These are phyloP conservation scores for Tothia fuscella DNA, from an alignment of 2,329 filamentous ascomycete species.

Conservation along the genomic window DNA sequence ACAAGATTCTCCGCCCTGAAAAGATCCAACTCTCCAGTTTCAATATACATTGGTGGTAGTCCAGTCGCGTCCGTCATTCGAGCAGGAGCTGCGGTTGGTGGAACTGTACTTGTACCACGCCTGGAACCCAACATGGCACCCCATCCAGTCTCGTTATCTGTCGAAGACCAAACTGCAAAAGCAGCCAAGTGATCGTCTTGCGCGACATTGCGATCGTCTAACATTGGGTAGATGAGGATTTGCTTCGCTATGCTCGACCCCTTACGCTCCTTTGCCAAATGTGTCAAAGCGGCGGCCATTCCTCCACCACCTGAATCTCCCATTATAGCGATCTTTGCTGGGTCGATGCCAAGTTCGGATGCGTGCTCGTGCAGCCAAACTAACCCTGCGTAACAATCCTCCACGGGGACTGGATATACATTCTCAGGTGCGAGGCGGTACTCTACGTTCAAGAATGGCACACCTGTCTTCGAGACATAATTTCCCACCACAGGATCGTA, in stretches of 20 bases:
- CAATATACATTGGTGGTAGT: slow-evolving; percentile 34
- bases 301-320: slow-evolving; percentile 35
- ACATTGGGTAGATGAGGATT: slow-evolving; percentile 36
- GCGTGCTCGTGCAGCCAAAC: slow-evolving; percentile 28
- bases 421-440: slow-evolving; percentile 35
- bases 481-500: slow-evolving; percentile 17
- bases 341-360: slow-evolving; percentile 30
- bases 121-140: slow-evolving; percentile 27
- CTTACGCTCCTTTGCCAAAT: slow-evolving; percentile 26
- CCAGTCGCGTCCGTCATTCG: slow-evolving; percentile 25
- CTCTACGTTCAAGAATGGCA: slow-evolving; percentile 28
- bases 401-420: slow-evolving; percentile 23
- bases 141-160: slow-evolving; percentile 32
- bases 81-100: slow-evolving; percentile 26
- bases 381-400: slow-evolving; percentile 31
- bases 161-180: slow-evolving; percentile 25
- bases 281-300: slow-evolving; percentile 27
- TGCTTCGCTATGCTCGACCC: slow-evolving; percentile 26
- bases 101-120: slow-evolving; percentile 23
- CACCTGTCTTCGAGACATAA: slow-evolving; percentile 18
- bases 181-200: slow-evolving; percentile 23
- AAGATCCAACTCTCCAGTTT: slow-evolving; percentile 32
- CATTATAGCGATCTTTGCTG: slow-evolving; percentile 27
- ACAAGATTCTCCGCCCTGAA: slow-evolving; percentile 32
- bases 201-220: slow-evolving; percentile 31